phyloP scores from a whole-genome alignment of 495 filamentous ascomycete species.

The Lasiosphaeria ovina region DNA sequence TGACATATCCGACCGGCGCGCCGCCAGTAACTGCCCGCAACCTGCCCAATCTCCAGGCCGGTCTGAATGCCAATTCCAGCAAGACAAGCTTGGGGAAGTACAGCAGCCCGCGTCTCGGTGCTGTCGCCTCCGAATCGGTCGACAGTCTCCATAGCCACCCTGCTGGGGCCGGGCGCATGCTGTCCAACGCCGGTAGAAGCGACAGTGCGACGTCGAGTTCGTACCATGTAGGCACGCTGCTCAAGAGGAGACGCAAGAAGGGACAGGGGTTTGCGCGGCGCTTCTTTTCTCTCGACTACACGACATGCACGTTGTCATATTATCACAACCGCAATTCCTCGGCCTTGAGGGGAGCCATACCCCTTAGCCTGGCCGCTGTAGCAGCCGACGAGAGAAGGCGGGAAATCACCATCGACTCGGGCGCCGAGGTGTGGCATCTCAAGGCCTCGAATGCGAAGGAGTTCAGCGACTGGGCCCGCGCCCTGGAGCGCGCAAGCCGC shows the following conservation, averaged over 20 bases:
- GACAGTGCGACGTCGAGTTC: constrained; percentile 31
- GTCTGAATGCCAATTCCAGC: constrained; percentile 42
- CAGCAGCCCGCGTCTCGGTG: constrained; percentile 36
- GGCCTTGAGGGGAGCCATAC: constrained; percentile 86
- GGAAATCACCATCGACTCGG: constrained; percentile 95
- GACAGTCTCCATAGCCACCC: constrained; percentile 56
- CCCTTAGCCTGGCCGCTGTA: constrained; percentile 84
- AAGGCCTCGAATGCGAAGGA: constrained; percentile 76
- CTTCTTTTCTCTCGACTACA: constrained; percentile 93
- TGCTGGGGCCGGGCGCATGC: constrained; percentile 17
- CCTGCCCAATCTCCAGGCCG: constrained; percentile 54
- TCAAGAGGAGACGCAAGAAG: constrained; percentile 87
- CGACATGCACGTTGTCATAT: constrained; percentile 87
- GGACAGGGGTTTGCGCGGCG: constrained; percentile 89
- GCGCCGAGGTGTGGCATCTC: constrained; percentile 97
- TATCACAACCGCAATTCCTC: constrained; percentile 92
- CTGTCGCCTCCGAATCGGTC: constrained; percentile 47
- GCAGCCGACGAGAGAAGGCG: constrained; percentile 80
- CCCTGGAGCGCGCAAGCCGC: constrained; percentile 74
- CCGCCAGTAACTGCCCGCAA: constrained; percentile 78
- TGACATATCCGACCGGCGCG: constrained; percentile 84
- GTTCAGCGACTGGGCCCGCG: constrained; percentile 81
- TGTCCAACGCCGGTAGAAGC: constrained; percentile 33
- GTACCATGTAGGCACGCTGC: constrained; percentile 76
- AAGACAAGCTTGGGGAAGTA: constrained; percentile 49